These are phyloP conservation scores for Daldinia vernicosa DNA, from an alignment of 495 filamentous ascomycete genomes.

Conservation along the genomic window DNA sequence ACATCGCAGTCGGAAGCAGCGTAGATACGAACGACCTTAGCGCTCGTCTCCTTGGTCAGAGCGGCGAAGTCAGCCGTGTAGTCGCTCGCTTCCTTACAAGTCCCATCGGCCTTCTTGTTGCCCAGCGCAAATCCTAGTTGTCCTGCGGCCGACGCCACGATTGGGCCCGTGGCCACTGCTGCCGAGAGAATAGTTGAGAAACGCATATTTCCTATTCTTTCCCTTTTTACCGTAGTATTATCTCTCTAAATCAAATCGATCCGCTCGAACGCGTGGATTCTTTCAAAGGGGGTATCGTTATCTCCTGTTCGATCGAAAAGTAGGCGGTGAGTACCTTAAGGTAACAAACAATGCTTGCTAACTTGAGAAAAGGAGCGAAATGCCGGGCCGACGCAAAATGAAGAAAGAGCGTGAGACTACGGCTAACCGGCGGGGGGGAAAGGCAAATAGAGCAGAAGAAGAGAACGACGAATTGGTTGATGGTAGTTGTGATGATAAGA, in stretches of 20 bases:
- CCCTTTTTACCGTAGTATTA: neutral
- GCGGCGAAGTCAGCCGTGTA: slow-evolving; percentile 76
- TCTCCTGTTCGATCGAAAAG: neutral
- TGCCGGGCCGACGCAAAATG: slow-evolving; percentile 13
- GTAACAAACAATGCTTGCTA: slow-evolving; percentile 8
- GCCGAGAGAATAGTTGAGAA: slow-evolving; percentile 49
- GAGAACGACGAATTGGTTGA: slow-evolving; percentile 32
- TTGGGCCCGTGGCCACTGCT: slow-evolving; percentile 51
- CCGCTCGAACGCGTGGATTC: slow-evolving; percentile 12
- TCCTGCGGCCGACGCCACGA: slow-evolving; percentile 53
- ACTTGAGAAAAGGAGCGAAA: slow-evolving; percentile 27
- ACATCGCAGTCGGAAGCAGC: slow-evolving; percentile 73
- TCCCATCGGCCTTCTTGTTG: slow-evolving; percentile 61
- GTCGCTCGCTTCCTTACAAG: slow-evolving; percentile 70
- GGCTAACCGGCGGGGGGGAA: slow-evolving; percentile 14
- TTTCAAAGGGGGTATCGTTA: slow-evolving; percentile 3
- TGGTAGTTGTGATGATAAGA: slow-evolving; percentile 17
- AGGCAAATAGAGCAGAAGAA: slow-evolving; percentile 12
- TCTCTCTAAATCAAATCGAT: neutral
- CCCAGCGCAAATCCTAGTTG: slow-evolving; percentile 64
- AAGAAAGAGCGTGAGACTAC: slow-evolving; percentile 13
- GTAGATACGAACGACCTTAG: slow-evolving; percentile 73
- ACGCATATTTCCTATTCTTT: slow-evolving; percentile 30
- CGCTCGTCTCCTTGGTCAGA: slow-evolving; percentile 49
- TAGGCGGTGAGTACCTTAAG: neutral